phyloP scores from a whole-genome alignment of 108 stramenopile species.

The Conticribra guillardii region DNA sequence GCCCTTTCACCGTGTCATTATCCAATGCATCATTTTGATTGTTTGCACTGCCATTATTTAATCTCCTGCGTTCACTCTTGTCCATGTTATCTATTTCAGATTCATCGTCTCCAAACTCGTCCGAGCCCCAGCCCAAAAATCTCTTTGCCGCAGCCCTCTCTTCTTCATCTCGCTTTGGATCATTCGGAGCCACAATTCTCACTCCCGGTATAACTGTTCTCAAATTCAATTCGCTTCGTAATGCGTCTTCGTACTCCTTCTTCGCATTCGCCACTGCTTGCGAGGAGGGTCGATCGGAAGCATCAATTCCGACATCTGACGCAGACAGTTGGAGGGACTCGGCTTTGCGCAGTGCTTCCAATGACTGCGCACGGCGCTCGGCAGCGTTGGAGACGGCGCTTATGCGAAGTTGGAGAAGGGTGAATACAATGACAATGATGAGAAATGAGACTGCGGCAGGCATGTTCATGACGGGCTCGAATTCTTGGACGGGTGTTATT shows the following conservation, averaged over 20 bases:
- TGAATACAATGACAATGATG: conserved; percentile 57
- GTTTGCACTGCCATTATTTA: neutral
- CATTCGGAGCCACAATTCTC: conserved; percentile 67
- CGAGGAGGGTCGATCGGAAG: conserved; percentile 14
- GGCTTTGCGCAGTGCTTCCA: conserved; percentile 45
- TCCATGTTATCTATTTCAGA: conserved; percentile 1
- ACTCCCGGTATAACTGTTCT: conserved; percentile 72
- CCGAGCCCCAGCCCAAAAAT: conserved; percentile 35
- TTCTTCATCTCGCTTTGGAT: conserved; percentile 47
- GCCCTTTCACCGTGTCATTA: neutral
- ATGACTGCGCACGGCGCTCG: conserved; percentile 50
- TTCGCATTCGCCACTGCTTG: conserved; percentile 33
- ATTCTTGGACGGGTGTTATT: conserved; percentile 34
- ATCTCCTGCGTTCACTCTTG: neutral
- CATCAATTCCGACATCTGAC: conserved; percentile 10
- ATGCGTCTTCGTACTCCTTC: conserved; percentile 57
- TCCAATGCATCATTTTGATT: neutral
- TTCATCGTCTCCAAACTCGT: conserved; percentile 34
- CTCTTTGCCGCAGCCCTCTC: conserved; percentile 57
- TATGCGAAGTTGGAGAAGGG: conserved; percentile 55
- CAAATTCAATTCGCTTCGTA: conserved; percentile 55
- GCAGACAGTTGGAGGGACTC: conserved; percentile 60
- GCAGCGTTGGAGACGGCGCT: conserved; percentile 62
- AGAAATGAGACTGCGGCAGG: conserved; percentile 67
- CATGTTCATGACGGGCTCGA: conserved; percentile 68